Evolutionary conservation across 371 early-diverging fungal species (phyloP).

Genomic region (Mortierella sp.): DNA sequence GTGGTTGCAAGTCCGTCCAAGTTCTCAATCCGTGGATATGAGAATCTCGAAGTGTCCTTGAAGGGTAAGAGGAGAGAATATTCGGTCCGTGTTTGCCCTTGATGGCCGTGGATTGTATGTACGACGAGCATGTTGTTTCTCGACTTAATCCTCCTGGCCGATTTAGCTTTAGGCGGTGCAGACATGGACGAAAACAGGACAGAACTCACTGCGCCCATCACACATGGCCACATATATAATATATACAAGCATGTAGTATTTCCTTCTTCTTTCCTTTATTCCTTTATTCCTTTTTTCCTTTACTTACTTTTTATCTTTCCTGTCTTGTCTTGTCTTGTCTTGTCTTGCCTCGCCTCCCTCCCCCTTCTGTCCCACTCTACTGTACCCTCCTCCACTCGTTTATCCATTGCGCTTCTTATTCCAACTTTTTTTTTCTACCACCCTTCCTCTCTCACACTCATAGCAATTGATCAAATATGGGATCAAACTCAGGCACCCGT

Average conservation of each 20-base stretch:
- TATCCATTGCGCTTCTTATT: background rate
- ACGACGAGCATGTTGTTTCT: background rate
- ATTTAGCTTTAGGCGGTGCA: no score
- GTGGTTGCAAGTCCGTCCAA: no score
- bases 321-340: background rate
- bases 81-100: background rate
- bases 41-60: background rate
- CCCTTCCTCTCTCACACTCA: background rate
- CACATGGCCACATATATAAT: no score
- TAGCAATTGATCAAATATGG: no score
- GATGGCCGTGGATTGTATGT: background rate
- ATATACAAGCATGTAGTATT: no score
- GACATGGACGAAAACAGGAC: no score
- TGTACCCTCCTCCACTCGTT: background rate
- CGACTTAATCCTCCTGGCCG: background rate
- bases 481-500: no score
- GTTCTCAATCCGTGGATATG: background rate
- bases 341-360: background rate
- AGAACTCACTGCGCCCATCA: no score
- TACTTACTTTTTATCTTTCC: background rate
- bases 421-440: background rate
- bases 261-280: background rate
- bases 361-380: background rate
- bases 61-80: background rate
- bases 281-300: background rate